A percentile compares a stretch with the other conserved stretches of the same genome.
Evolutionary conservation across 257 asterid species (phyloP).

Genomic region (Dorcoceras hygrometricum): DNA sequence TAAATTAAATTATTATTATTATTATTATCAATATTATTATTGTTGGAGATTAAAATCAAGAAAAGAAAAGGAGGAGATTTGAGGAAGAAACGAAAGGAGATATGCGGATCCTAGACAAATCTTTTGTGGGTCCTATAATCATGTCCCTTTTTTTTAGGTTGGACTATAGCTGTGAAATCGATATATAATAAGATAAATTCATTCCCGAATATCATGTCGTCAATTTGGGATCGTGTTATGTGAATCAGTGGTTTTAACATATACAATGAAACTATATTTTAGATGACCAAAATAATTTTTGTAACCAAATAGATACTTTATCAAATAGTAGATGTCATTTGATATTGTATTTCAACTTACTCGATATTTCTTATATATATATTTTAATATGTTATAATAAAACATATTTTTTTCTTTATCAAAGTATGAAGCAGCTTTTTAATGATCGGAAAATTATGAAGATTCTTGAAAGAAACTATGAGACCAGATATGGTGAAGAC

Average conservation of each 20-base stretch:
- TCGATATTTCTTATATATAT: no score
- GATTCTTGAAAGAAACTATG: background rate
- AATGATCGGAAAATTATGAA: no score
- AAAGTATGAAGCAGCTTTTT: no score
- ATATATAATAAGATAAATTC: slow-evolving; percentile 6
- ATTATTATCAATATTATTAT: background rate
- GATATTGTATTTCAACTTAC: no score
- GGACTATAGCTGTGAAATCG: slow-evolving; percentile 31
- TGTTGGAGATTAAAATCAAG: background rate
- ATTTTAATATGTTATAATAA: no score
- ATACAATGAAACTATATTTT: no score
- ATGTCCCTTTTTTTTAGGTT: slow-evolving; percentile 31
- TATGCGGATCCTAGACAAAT: slow-evolving; percentile 36
- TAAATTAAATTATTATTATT: no score
- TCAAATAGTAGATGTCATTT: no score
- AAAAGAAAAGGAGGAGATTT: slow-evolving; percentile 18
- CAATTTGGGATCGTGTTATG: background rate
- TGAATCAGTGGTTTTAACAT: no score
- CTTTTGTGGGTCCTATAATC: slow-evolving; percentile 36
- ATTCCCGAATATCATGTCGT: slow-evolving; percentile 5
- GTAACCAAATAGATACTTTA: no score
- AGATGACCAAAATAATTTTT: no score
- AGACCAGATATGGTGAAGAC: background rate
- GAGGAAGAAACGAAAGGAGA: slow-evolving; percentile 31
- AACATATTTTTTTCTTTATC: no score